Evolutionary conservation across 2,329 filamentous ascomycete genomes (phyloP), one percentile per base, ranked within the genome.

Genomic region (Emergomyces orientalis): DNA sequence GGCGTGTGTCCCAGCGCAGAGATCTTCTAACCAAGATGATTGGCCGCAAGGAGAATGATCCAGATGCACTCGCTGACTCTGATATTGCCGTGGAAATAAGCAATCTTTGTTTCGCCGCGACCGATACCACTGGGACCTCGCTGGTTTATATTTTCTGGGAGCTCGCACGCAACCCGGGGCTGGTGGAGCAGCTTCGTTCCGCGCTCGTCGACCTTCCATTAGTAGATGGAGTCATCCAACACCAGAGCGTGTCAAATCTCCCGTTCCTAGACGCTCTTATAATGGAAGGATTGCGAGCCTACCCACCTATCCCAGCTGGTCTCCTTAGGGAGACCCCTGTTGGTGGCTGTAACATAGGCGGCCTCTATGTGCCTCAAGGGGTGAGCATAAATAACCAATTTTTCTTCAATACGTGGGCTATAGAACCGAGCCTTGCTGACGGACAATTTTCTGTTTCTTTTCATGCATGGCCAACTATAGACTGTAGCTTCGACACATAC

Each of bases 11-110:
- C 8, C 25, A 58, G n/a, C 39, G 60, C 4, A 58, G 57, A 39
- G 60, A 62, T 45, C 52, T 62, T 47, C 45, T 62, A 5, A 62
- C 60, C 37, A 62, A 62, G 54, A 62, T 43, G 51, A 62, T 62
- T 17, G 60, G 60, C 34, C 2, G n/a, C 2, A 57, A 58, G 47
- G 60, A 58, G 45, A 62, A 62, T 47, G 60, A 62, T 30, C 60
- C 60, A 47, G 60, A 62, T 57, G 60, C 60, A 14, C 32, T 58
- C 14, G 25, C 60, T 3, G 60, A 62, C 30, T 19, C 43, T 8
- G 60, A 62, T 13, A 58, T 57, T 32, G 60, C 39, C 2, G 60
- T 51, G 27, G 52, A 62, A 58, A 62, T 62, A 27, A 58, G 60
- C 30, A 51, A 58, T 47, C 52, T 62, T 49, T 47, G 52, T n/a